A percentile compares a stretch with the other conserved stretches of the same genome.
Conservation (phyloP, 2,329 filamentous ascomycete genomes). For the Talaromyces albobiverticillius region DNA sequence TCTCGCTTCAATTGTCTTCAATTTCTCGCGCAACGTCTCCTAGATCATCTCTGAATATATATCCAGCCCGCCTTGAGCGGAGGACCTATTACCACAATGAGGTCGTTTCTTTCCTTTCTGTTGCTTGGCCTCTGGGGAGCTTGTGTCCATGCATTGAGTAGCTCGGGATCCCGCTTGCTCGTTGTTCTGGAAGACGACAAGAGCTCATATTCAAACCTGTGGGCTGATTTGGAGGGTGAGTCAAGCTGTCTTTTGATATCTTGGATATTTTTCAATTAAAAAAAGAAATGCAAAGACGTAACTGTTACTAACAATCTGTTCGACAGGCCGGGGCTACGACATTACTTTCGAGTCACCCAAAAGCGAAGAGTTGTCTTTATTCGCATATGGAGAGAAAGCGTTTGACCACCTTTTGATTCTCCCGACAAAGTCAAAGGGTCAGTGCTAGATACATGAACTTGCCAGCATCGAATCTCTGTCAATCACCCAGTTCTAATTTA, state of each 20-base stretch:
- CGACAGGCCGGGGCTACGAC: slow-evolving; percentile 76
- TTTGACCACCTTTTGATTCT: slow-evolving; percentile 92
- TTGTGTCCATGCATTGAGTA: slow-evolving; percentile 66
- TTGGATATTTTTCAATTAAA: neutral
- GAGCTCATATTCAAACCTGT: slow-evolving; percentile 76
- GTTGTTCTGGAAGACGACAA: slow-evolving; percentile 89
- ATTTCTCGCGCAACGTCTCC: neutral
- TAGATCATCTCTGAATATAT: neutral
- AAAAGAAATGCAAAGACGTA: too few species aligned
- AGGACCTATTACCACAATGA: slow-evolving; percentile 56
- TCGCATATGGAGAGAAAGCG: slow-evolving; percentile 78
- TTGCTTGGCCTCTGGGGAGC: slow-evolving; percentile 57
- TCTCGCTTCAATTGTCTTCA: neutral
- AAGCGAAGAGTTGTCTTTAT: slow-evolving; percentile 71
- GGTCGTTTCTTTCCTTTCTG: slow-evolving; percentile 69
- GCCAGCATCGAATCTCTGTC: neutral
- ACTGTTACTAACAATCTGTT: too few species aligned
- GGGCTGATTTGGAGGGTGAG: slow-evolving; percentile 47
- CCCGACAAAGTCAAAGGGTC: slow-evolving; percentile 86
- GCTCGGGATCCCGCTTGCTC: slow-evolving; percentile 73
- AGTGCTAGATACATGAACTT: slow-evolving; percentile 6
- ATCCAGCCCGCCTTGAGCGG: slow-evolving; percentile 32
- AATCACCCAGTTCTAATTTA: slow-evolving; percentile 22
- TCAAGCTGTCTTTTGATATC: neutral
- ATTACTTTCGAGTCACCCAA: slow-evolving; percentile 81